Percentiles rank a stretch among this genome's conserved stretches.
Conservation (phyloP, 345 rosid species). For the Acer negundo region DNA sequence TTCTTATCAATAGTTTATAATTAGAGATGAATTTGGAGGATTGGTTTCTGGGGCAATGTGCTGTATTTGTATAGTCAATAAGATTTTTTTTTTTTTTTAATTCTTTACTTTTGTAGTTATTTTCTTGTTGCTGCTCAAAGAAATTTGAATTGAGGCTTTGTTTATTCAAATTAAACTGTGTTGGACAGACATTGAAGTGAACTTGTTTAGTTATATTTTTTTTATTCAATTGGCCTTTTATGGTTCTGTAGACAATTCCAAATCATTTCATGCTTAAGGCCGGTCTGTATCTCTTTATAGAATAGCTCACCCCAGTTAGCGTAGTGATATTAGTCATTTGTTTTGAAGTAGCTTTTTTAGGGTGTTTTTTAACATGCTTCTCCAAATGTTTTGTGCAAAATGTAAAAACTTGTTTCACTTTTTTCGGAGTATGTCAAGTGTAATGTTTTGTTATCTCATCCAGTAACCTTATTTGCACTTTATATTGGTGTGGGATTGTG, state of each 20-base stretch:
- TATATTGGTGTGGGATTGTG: neutral
- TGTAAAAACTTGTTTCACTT: neutral
- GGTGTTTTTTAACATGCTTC: too few species aligned
- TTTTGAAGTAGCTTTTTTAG: neutral
- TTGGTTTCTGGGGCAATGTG: neutral
- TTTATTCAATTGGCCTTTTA: slow-evolving; percentile 7
- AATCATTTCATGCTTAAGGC: neutral
- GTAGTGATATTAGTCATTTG: neutral
- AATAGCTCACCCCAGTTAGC: too few species aligned
- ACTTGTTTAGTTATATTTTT: neutral
- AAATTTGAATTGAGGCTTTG: neutral
- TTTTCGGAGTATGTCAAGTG: neutral
- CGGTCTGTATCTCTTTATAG: too few species aligned
- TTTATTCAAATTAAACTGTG: neutral
- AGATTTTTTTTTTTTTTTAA: too few species aligned
- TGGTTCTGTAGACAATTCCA: neutral
- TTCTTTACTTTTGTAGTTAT: too few species aligned
- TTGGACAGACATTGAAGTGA: neutral
- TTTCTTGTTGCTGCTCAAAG: neutral
- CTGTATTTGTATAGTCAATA: neutral
- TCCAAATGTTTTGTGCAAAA: too few species aligned
- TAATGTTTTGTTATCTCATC: neutral
- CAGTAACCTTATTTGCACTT: neutral
- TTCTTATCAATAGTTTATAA: neutral
- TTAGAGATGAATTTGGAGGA: neutral